Evolutionary conservation across 345 rosid genomes (phyloP).

Genomic region (Jatropha curcas): DNA sequence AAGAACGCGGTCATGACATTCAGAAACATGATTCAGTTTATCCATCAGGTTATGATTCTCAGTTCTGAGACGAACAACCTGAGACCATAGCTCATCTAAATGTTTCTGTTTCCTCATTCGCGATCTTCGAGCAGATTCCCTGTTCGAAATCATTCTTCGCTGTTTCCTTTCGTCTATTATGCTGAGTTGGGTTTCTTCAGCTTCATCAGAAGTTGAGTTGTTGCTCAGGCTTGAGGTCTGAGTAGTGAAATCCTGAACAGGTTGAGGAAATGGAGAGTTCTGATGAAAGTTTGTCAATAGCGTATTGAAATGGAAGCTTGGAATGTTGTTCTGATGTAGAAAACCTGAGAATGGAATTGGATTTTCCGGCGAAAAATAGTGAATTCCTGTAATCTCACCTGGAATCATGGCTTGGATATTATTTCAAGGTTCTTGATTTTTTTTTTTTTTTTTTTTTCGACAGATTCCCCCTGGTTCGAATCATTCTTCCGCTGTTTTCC

Average conservation of each 20-base stretch:
- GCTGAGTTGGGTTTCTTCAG: conserved; percentile 58
- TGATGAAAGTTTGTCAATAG: conserved; percentile 37
- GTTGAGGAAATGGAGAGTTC: conserved; percentile 35
- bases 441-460: too few species aligned
- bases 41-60: conserved; percentile 72
- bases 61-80: conserved; percentile 64
- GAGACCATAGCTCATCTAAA: conserved; percentile 93
- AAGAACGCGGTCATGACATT: conserved; percentile 56
- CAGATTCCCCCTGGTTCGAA: too few species aligned
- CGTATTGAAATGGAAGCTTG: conserved; percentile 49
- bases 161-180: conserved; percentile 85
- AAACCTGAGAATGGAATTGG: conserved; percentile 31
- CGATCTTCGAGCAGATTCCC: conserved; percentile 96
- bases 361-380: conserved; percentile 45
- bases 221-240: conserved; percentile 55
- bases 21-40: conserved; percentile 63
- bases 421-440: too few species aligned
- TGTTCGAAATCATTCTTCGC: conserved; percentile 89
- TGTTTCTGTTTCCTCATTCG: conserved; percentile 96
- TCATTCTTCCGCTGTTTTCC: too few species aligned
- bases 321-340: conserved; percentile 29
- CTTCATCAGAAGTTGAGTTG: conserved; percentile 82
- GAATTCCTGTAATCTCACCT: conserved; percentile 52
- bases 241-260: conserved; percentile 37
- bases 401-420: conserved; percentile 44